Evolutionary conservation across 176 grass and related monocot species (phyloP), one percentile per base, ranked within the genome.

Genomic region (Olyra latifolia): DNA sequence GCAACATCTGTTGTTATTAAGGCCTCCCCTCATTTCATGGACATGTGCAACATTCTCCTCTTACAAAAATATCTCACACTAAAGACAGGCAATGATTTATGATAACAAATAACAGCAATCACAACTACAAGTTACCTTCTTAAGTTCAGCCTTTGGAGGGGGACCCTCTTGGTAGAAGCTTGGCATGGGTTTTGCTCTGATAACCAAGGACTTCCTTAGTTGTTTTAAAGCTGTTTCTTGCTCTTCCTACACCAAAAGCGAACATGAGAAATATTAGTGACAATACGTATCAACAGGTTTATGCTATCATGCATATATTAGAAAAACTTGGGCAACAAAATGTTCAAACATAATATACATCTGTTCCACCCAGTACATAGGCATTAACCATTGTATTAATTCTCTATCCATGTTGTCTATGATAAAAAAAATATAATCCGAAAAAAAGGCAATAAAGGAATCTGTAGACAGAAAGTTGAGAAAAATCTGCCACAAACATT

Each of bases 111-210:
- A 52, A 11, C 25, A 19, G 30, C 32, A 67, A 40, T 19, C 47
- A 61, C 43, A 38, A 10, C 23, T 62, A 41, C 9, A 10, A 19
- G 20, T 77, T 94, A 98, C 95, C 95, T 98, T 98, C 82, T 94
- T 98, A 54, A 89, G 90, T 87, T 92, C 92, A 47, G 89, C 83
- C 75, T 98, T 98, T 72, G 95, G 95, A 80, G 88, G 95, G 29
- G 95, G 92, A 0, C 92, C 92, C 72, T 98, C 95, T 54, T 95
- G 92, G 67, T 98, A 98, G 88, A 98, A 98, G 86, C 84, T 95
- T 47, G 95, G 95, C 74, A 98, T 88, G 55, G 95, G 95, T 62
- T 92, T 98, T 83, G 95, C 95, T 76, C 60, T 90, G 66, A 92
- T 86, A 45, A 82, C 83, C 86, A 98, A 77, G 10, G 83, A 91